phyloP scores from a whole-genome alignment of 768 basidiomycete genomes.

The Hemileccinum impolitum region DNA sequence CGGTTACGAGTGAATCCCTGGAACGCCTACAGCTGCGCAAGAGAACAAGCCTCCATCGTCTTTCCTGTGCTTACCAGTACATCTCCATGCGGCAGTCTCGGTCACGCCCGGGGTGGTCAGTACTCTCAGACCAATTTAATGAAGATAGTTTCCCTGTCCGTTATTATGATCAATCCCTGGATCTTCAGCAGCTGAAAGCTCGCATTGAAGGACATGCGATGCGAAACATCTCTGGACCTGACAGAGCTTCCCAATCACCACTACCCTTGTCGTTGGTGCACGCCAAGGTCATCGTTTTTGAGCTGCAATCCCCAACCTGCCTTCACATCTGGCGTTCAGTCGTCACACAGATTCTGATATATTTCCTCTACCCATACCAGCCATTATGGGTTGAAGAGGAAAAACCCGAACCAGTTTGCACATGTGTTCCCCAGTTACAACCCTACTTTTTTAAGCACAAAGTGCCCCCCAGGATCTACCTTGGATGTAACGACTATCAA shows the following conservation, averaged over 20 bases:
- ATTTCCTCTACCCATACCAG: too few relatives aligned
- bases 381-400: too few relatives aligned
- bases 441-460: background rate
- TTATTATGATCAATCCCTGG: background rate
- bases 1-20: conserved; percentile 10
- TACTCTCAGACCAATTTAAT: background rate
- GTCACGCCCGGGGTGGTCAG: background rate
- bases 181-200: background rate
- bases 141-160: background rate
- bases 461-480: background rate
- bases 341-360: conserved; percentile 25
- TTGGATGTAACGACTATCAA: background rate
- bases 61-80: background rate
- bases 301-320: conserved; percentile 33
- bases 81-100: background rate
- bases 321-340: conserved; percentile 38
- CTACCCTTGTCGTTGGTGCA: background rate
- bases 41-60: background rate
- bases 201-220: background rate
- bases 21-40: conserved; percentile 26
- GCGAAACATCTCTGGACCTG: background rate
- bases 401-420: too few relatives aligned
- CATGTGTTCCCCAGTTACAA: conserved; percentile 29
- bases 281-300: conserved; percentile 35
- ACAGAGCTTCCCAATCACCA: background rate